These are phyloP conservation scores for Aspergillus neotritici DNA, from an alignment of 2,329 filamentous ascomycete species.

Conservation along the genomic window DNA sequence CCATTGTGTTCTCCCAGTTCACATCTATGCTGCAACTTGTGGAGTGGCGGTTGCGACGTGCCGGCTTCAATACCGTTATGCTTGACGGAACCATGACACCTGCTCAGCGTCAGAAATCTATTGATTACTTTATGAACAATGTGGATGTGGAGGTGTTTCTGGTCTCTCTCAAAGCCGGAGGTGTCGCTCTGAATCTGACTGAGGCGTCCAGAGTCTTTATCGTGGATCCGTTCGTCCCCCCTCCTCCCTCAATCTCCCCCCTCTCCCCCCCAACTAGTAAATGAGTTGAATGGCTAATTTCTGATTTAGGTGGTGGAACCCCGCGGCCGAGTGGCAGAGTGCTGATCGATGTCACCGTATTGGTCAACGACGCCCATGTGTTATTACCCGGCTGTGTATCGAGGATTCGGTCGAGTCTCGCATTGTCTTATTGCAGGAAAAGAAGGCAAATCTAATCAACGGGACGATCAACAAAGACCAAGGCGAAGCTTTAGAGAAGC, in stretches of 20 bases:
- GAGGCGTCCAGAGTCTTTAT: constrained; percentile 95
- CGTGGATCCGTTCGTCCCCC: constrained; percentile 73
- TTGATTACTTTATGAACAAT: constrained; percentile 95
- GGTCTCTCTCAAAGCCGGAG: constrained; percentile 91
- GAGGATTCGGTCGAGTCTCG: constrained; percentile 95
- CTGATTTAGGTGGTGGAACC: constrained; percentile 82
- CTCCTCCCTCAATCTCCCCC: neutral
- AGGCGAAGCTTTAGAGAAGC: constrained; percentile 73
- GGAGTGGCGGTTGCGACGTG: constrained; percentile 90
- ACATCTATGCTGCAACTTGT: constrained; percentile 96
- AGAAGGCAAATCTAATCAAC: constrained; percentile 97
- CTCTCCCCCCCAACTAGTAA: too few species aligned
- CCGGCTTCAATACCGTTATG: constrained; percentile 98
- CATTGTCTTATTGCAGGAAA: constrained; percentile 94
- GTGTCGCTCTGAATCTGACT: constrained; percentile 89
- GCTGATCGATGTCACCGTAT: constrained; percentile 93
- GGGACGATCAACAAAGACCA: constrained; percentile 94
- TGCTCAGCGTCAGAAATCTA: constrained; percentile 83
- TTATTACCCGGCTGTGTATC: constrained; percentile 89
- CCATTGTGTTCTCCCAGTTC: constrained; percentile 96
- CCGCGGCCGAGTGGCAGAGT: constrained; percentile 98
- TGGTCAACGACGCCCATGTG: constrained; percentile 87
- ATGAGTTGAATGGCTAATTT: constrained; percentile 15
- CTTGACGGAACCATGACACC: constrained; percentile 97
- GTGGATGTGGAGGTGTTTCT: constrained; percentile 92